Evolutionary conservation across 257 asterid genomes (phyloP).

Genomic region (Solanum commersonii): DNA sequence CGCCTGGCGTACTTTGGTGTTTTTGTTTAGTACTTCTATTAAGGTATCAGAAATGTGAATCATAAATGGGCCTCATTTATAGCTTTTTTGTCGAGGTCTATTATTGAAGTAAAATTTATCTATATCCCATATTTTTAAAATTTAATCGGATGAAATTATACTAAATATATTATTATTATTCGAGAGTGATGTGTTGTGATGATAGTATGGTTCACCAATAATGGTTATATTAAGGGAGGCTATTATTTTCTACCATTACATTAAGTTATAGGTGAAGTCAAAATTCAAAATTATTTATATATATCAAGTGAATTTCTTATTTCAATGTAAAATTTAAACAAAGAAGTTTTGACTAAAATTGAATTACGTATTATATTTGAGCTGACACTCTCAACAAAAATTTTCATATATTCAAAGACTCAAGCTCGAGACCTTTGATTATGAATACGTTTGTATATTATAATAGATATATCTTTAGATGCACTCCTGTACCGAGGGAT

Average conservation of each 20-base stretch:
- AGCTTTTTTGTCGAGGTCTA: neutral
- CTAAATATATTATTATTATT: too few species aligned
- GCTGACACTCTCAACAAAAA: fast-evolving
- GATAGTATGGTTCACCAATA: neutral
- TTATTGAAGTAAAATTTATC: neutral
- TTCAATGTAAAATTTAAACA: neutral
- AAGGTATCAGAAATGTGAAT: neutral
- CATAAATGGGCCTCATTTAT: neutral
- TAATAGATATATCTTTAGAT: neutral
- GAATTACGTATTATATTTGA: too few species aligned
- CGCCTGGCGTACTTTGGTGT: neutral
- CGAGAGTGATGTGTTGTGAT: neutral
- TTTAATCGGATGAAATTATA: neutral
- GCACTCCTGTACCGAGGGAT: neutral
- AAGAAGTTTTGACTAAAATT: neutral
- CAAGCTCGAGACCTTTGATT: too few species aligned
- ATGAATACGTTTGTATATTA: too few species aligned
- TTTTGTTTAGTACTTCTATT: neutral
- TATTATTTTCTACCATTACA: neutral
- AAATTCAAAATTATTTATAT: too few species aligned
- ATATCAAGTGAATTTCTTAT: neutral
- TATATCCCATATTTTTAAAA: too few species aligned
- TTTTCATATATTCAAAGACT: too few species aligned
- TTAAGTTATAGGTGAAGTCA: too few species aligned
- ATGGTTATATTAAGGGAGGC: neutral